Base-by-base conservation (phyloP, 2,329 filamentous ascomycete genomes). In the Penicillium griseofulvum region DNA sequence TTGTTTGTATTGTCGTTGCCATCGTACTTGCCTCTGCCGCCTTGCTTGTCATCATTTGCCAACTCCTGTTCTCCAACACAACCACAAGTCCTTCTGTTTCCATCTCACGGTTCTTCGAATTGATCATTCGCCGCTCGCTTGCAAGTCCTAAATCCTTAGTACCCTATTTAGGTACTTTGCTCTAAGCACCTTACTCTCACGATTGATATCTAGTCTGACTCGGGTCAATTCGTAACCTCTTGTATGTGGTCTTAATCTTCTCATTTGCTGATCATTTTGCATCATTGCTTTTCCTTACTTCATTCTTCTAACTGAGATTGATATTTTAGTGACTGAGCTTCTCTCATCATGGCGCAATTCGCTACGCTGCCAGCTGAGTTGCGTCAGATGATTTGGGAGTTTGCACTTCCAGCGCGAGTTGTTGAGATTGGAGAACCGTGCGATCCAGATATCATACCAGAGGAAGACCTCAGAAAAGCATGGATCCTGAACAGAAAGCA, bases 361-460 rank as follows among this genome's bases (percentile, higher is more conserved):
- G 16, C 24, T 2, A 42, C 44, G 3, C 28, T 49, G 22, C 51
- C 51, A 34, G 11, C 24, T 3, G 51, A 54, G 29, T 42, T 54
- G 22, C 44, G 37, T 14, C 22, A 7, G 37, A n/a, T 49, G n/a
- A 42, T 54, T 11, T 54, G 51, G 51, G 29, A 49, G 22, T 42
- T 28, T 26, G 37, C 44, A 1, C 5, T 49, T n/a, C 51, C 51
- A 22, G 22, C 31, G 6, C 51, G 37, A 24, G 29, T 54, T 10
- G 14, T 54, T 17, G 51, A 54, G 44, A 16, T 54, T 24, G 51
- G 37, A 19, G 28, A 49, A 17, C 51, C 51, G 4, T 26, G 19
- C 10, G 51, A 54, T 7, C 44, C 44, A 16, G 51, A 54, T 24
- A 50, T 43, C 19, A 22, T 54, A 36, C 51, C 51, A n/a, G 44